Conservation (phyloP, 306 rosid genomes). For the Luffa aegyptiaca region DNA sequence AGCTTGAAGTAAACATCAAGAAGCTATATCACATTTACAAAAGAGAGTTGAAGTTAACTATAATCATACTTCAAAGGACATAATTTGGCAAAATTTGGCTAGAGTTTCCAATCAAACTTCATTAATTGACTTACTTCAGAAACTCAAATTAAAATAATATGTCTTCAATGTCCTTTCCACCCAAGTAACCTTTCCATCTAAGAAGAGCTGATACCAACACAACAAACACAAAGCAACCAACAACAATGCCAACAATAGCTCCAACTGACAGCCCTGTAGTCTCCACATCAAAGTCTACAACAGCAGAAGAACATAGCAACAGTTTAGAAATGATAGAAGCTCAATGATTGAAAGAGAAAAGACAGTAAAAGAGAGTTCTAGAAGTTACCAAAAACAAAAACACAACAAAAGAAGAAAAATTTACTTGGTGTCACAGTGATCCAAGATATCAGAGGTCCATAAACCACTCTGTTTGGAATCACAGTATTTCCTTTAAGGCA, state of each 20-base stretch:
- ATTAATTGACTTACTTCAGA: background rate
- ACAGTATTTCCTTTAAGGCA: conserved; percentile 63
- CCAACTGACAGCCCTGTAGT: conserved; percentile 37
- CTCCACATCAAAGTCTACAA: conserved; percentile 37
- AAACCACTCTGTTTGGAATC: conserved; percentile 53
- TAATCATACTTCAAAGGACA: too few relatives aligned
- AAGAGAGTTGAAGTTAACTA: too few relatives aligned
- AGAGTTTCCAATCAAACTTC: too few relatives aligned
- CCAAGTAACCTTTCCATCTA: conserved; percentile 35
- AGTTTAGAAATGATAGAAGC: background rate
- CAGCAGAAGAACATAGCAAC: background rate
- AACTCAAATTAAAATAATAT: too few relatives aligned
- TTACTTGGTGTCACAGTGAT: conserved; percentile 61
- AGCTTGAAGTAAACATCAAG: too few relatives aligned
- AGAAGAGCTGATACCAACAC: conserved; percentile 31
- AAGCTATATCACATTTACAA: too few relatives aligned
- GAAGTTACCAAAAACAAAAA: background rate
- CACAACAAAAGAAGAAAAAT: background rate
- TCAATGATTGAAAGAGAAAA: background rate
- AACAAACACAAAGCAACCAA: conserved; percentile 26
- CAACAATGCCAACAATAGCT: conserved; percentile 56
- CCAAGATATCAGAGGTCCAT: conserved; percentile 83
- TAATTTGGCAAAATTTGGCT: too few relatives aligned
- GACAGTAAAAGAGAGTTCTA: background rate
- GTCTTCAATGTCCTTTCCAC: conserved; percentile 24